These are phyloP conservation scores for Ogataea nakhonphanomensis DNA, from an alignment of 805 yeast species.

Conservation along the genomic window DNA sequence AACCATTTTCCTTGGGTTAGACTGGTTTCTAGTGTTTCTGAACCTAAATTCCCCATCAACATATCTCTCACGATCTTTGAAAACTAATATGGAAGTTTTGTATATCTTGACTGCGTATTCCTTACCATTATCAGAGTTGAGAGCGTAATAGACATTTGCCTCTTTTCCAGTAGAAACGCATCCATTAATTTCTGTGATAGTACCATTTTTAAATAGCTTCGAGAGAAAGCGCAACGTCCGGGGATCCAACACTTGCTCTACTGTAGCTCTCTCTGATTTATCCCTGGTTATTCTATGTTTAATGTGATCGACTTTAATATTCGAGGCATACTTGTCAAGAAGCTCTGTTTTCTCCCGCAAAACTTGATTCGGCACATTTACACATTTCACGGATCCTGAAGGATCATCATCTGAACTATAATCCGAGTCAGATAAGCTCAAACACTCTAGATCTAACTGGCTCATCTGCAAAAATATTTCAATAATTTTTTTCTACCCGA, in stretches of 20 bases:
- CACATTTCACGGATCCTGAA: neutral
- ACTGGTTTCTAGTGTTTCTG: conserved; percentile 76
- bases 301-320: conserved; percentile 59
- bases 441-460: conserved; percentile 1
- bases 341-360: conserved; percentile 43
- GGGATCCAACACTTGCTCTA: conserved; percentile 94
- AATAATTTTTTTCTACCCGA: conserved; percentile 7
- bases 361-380: conserved; percentile 6
- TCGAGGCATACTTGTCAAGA: conserved; percentile 59
- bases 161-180: conserved; percentile 97
- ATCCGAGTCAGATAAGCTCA: conserved; percentile 13
- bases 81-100: conserved; percentile 94
- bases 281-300: conserved; percentile 67
- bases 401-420: conserved; percentile 11
- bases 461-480: conserved; percentile 1
- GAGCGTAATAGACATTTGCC: conserved; percentile 95
- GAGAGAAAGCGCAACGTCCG: conserved; percentile 81
- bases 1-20: conserved; percentile 96
- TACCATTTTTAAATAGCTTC: conserved; percentile 78
- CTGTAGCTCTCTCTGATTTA: conserved; percentile 92
- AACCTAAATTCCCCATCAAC: conserved; percentile 96
- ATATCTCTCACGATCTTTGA: conserved; percentile 92
- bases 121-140: conserved; percentile 39
- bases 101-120: conserved; percentile 90
- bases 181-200: conserved; percentile 83